Evolutionary conservation across 768 basidiomycete species (phyloP), one percentile per base, ranked within the genome.

Genomic region (Russula earlei): DNA sequence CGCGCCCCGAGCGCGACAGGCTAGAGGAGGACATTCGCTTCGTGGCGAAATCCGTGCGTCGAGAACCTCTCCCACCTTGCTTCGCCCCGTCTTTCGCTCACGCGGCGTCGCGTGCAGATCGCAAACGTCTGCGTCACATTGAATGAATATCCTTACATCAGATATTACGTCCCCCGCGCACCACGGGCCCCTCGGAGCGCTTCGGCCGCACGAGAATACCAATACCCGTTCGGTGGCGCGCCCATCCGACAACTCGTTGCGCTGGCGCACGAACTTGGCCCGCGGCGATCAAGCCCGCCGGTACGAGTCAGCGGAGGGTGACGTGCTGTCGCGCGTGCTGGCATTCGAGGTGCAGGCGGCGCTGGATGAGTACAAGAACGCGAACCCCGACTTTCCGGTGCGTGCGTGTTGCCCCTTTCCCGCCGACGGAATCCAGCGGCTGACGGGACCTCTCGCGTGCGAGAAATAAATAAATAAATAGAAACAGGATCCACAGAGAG

Each of bases 81-180:
- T 27, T 33, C 44, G 11, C 44, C 25, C 22, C 24, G 15, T 19
- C 25, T 43, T 24, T 7, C 36, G 22, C 48, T 53, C 31, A 43
- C 52, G 40, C 46, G 27, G 9, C 24, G 9, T 52, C 19, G 14
- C 24, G 47, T 41, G 49, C 64, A 87, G 93, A 85, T 99, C 61
- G 69, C 91, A 25, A 96, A 97, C 64, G 71, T 94, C 4, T 91
- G 93, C 68, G 85, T 96, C 15, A 82, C 90, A 0, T 71, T 98
- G 27, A 87, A 91, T 64, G 96, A 99, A 67, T 90, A 85, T 65
- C 96, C 96, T 0, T 86, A 81, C 67, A 85, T 98, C 62, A 86
- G 95, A 31, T 98, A 95, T 71, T 97, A 96, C 67, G 72, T 88
- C 50, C 91, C n/a, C 95, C 5, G 72, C 82, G 12, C 79, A 87